Conservation (phyloP, 2,329 filamentous ascomycete species). For the Aspergillus intermedius region DNA sequence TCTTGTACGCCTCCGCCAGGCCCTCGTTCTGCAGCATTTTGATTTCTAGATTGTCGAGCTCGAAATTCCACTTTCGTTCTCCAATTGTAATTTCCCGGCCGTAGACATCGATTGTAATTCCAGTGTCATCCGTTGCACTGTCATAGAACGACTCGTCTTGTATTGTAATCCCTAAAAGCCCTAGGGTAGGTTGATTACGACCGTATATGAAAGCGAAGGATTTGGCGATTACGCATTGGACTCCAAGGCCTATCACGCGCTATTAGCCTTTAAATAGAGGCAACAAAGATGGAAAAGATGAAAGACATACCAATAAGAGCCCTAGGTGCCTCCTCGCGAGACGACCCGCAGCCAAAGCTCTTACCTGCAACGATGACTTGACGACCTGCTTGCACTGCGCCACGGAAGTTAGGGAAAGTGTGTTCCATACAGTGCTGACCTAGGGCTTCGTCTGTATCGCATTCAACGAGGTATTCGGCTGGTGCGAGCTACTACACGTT, state of each 20-base stretch:
- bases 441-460: slow-evolving; percentile 25
- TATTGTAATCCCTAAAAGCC: slow-evolving; percentile 40
- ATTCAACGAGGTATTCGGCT: slow-evolving; percentile 29
- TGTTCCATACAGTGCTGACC: slow-evolving; percentile 37
- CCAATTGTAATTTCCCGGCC: neutral
- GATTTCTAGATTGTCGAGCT: neutral
- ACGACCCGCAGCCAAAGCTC: slow-evolving; percentile 43
- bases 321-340: slow-evolving; percentile 40
- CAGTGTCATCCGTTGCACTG: slow-evolving; percentile 25
- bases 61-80: neutral
- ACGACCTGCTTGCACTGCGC: slow-evolving; percentile 28
- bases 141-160: slow-evolving; percentile 35
- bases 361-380: slow-evolving; percentile 42
- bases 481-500: slow-evolving; percentile 26
- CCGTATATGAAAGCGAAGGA: slow-evolving; percentile 44
- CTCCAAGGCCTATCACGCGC: slow-evolving; percentile 11
- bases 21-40: neutral
- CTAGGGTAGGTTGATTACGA: slow-evolving; percentile 42
- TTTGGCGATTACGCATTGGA: slow-evolving; percentile 40
- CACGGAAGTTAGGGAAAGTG: slow-evolving; percentile 37
- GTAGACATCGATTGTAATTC: slow-evolving; percentile 31
- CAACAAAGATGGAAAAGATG: no score
- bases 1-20: neutral
- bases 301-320: slow-evolving; percentile 28
- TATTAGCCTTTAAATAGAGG: no score